A percentile compares a stretch with the other conserved stretches of the same genome.
Conservation (phyloP, 345 rosid genomes). For the Hypericum androsaemum region DNA sequence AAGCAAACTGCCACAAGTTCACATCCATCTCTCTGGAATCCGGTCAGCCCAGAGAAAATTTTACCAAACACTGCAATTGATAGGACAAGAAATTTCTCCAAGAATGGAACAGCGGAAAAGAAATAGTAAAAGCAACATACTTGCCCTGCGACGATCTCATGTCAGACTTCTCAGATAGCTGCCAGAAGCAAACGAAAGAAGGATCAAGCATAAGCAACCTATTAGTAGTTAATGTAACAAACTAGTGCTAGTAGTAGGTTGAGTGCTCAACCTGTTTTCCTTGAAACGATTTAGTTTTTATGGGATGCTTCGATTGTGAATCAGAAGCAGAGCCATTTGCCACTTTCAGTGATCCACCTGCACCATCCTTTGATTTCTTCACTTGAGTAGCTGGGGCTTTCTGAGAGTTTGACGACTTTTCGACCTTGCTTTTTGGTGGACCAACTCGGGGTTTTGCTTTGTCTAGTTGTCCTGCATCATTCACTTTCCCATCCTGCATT, state of each 20-base stretch:
- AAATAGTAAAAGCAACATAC: conserved; percentile 29
- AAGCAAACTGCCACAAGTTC: too few species aligned
- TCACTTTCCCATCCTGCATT: conserved; percentile 36
- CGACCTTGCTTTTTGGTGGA: conserved; percentile 39
- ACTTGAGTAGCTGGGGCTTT: conserved; percentile 28
- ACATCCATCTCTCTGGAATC: too few species aligned
- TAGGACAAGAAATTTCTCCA: background rate
- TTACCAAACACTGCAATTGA: too few species aligned
- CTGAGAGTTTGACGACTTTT: conserved; percentile 35
- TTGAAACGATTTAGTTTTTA: conserved; percentile 40
- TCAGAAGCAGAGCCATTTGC: conserved; percentile 47
- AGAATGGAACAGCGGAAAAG: background rate
- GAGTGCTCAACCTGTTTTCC: conserved; percentile 35
- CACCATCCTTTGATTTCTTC: conserved; percentile 41
- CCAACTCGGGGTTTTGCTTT: conserved; percentile 29
- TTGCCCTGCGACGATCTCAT: conserved; percentile 31
- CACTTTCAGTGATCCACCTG: conserved; percentile 19
- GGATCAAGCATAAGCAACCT: conserved; percentile 23
- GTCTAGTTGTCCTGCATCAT: conserved; percentile 25
- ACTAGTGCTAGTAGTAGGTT: conserved; percentile 31
- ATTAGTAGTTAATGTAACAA: too few species aligned
- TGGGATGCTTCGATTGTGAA: conserved; percentile 35
- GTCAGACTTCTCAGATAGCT: conserved; percentile 52
- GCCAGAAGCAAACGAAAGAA: conserved; percentile 19
- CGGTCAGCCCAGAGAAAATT: too few species aligned